phyloP scores from a whole-genome alignment of 139 green algal genomes.

The Chlamydomonas schloesseri region DNA sequence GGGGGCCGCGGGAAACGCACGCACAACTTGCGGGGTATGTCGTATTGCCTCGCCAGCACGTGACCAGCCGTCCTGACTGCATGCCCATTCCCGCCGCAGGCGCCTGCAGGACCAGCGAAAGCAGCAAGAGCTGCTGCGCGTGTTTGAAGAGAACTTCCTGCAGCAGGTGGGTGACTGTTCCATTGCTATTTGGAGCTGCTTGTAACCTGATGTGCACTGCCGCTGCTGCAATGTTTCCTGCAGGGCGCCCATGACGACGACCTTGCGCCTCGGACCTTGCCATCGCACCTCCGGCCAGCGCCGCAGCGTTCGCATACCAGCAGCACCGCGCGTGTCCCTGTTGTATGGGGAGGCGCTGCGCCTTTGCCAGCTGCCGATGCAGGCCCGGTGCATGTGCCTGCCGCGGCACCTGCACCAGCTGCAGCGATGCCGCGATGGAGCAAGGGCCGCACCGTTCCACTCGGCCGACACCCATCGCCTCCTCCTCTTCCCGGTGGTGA shows the following conservation, averaged over 20 bases:
- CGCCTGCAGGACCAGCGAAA: conserved; percentile 26
- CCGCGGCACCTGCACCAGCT: neutral
- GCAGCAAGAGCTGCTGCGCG: conserved; percentile 23
- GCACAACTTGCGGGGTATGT: neutral
- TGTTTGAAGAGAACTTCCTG: conserved; percentile 44
- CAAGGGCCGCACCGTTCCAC: conserved; percentile 21
- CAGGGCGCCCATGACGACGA: neutral
- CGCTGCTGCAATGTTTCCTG: neutral
- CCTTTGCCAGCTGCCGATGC: neutral
- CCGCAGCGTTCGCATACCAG: neutral
- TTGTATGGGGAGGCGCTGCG: too few relatives aligned
- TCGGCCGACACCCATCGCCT: neutral
- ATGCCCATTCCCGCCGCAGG: neutral
- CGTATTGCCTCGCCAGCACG: too few relatives aligned
- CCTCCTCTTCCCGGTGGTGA: neutral
- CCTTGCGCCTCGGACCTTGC: conserved; percentile 11
- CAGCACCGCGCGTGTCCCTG: too few relatives aligned
- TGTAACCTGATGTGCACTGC: too few relatives aligned
- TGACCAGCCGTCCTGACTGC: too few relatives aligned
- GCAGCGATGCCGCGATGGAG: conserved; percentile 13
- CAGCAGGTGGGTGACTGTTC: too few relatives aligned
- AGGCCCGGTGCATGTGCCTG: too few relatives aligned
- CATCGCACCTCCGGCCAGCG: neutral
- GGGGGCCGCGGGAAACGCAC: neutral
- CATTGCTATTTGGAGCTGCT: too few relatives aligned